phyloP scores from a whole-genome alignment of 2,329 filamentous ascomycete genomes.

The Fusarium sp. region DNA sequence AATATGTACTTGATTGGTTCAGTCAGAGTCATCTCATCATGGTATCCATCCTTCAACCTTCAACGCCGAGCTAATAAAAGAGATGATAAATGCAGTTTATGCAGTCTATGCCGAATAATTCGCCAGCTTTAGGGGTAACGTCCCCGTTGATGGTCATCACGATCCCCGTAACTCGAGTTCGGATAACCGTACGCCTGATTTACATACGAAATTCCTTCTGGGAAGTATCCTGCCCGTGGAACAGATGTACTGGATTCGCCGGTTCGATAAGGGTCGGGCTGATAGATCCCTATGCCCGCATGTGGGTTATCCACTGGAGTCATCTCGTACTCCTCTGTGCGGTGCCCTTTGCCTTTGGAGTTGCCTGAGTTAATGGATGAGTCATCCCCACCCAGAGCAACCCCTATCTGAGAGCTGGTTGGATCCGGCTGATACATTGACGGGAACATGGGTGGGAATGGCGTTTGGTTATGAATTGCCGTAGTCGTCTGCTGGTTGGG shows the following conservation, averaged over 20 bases:
- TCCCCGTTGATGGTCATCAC: constrained; percentile 11
- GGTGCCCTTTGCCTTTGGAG: constrained; percentile 1
- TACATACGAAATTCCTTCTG: not conserved
- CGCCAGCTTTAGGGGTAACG: not conserved
- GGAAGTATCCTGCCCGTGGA: not conserved
- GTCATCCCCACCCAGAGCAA: constrained; percentile 5
- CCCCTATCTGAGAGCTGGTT: constrained; percentile 3
- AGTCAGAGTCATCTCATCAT: constrained; percentile 11
- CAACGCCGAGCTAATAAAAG: constrained; percentile 27
- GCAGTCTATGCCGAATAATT: not conserved
- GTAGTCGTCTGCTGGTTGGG: not conserved
- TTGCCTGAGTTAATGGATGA: constrained; percentile 1
- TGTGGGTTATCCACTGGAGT: not conserved
- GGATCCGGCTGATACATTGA: constrained; percentile 6
- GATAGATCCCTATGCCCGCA: not conserved
- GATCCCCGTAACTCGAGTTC: not conserved
- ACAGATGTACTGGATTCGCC: constrained; percentile 6
- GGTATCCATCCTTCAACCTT: constrained; percentile 18
- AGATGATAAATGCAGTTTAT: not conserved
- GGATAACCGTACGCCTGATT: not conserved
- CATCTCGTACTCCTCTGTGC: constrained; percentile 5
- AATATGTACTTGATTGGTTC: not conserved
- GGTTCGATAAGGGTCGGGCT: not conserved
- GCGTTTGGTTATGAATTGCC: not conserved
- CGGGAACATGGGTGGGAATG: not conserved